Base-by-base conservation (phyloP, 2,329 filamentous ascomycete species). In the Trichoderma aggressivum region DNA sequence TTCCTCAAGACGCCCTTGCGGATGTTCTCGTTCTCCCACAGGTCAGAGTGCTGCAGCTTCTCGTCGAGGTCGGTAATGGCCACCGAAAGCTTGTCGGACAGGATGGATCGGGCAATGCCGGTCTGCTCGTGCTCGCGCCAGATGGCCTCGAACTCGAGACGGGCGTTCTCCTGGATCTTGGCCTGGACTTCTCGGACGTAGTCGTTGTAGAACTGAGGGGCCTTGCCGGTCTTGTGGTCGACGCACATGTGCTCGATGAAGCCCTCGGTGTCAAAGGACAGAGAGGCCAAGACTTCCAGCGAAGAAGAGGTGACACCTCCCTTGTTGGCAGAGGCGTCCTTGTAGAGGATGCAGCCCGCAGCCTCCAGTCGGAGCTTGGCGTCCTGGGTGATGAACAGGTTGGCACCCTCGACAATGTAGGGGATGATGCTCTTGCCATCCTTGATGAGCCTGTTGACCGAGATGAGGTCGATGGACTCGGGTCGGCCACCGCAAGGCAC, bases 241-340 rank as follows among this genome's bases (percentile, higher is more conserved):
- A 96, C 88, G 82, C 96, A 99, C 96, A 99, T 99, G 86, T 99
- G 91, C 82, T 94, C 86, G 66, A 92, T 88, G 83, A 99, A 99
- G 74, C 91, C 89, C 71, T 89, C 85, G 75, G 99, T 96, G 77
- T 99, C 93, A 79, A 99, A 98, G 53, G 94, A 96, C 71, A 99
- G 87, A 16, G 94, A 96, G 8, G 96, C 96, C 28, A 99, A 89
- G 7, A 99, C 96, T 79, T 99, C 96, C 36, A 98, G 90, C 1
- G 96, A 98, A 0, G 96, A 98, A 1, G 94, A 98, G 0, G 96
- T 99, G 59, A 99, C 96, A 80, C 96, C 96, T 75, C 96, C 96
- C 87, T 99, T 99, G 88, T 99, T 99, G 70, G 95, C 94, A 47
- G 94, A 97, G 6, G 96, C 96, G 81, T 99, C 96, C 85, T 99